These are phyloP conservation scores for Botrytis hyacinthi DNA, from an alignment of 2,329 filamentous ascomycete species.

Conservation along the genomic window DNA sequence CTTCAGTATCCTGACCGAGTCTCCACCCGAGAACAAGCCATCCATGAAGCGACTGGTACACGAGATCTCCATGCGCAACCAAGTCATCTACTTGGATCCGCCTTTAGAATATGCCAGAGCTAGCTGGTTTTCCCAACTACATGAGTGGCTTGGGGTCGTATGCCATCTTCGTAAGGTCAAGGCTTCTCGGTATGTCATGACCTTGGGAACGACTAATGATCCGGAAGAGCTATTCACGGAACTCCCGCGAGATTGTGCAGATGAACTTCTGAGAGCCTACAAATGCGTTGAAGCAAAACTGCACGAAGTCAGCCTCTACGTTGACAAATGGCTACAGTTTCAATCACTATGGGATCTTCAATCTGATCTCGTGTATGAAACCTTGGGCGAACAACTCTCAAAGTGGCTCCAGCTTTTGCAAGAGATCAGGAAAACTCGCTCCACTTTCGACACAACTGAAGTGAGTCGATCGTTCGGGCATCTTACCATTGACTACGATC, in stretches of 20 bases:
- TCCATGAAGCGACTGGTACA: constrained; percentile 73
- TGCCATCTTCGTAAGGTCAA: constrained; percentile 94
- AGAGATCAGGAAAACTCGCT: constrained; percentile 91
- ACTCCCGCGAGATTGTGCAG: constrained; percentile 78
- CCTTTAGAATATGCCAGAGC: constrained; percentile 88
- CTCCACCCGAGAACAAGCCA: constrained; percentile 53
- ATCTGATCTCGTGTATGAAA: constrained; percentile 90
- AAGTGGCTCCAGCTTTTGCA: constrained; percentile 95
- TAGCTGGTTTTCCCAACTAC: constrained; percentile 89
- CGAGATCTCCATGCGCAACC: constrained; percentile 96
- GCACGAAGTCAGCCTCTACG: constrained; percentile 74
- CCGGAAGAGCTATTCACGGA: constrained; percentile 75
- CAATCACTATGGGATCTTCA: constrained; percentile 98
- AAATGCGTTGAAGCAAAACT: constrained; percentile 80
- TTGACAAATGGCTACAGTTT: constrained; percentile 98
- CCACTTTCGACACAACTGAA: constrained; percentile 96
- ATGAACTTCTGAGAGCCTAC: constrained; percentile 77
- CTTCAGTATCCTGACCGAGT: constrained; percentile 44
- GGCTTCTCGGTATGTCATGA: constrained; percentile 92
- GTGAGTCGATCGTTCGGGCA: constrained; percentile 91
- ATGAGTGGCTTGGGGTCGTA: constrained; percentile 88
- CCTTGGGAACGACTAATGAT: constrained; percentile 63
- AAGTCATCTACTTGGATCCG: constrained; percentile 94
- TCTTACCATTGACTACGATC: constrained; percentile 94
- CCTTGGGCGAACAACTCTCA: constrained; percentile 84